Conservation (phyloP, 2,329 filamentous ascomycete species). For the Plenodomus lindquistii region DNA sequence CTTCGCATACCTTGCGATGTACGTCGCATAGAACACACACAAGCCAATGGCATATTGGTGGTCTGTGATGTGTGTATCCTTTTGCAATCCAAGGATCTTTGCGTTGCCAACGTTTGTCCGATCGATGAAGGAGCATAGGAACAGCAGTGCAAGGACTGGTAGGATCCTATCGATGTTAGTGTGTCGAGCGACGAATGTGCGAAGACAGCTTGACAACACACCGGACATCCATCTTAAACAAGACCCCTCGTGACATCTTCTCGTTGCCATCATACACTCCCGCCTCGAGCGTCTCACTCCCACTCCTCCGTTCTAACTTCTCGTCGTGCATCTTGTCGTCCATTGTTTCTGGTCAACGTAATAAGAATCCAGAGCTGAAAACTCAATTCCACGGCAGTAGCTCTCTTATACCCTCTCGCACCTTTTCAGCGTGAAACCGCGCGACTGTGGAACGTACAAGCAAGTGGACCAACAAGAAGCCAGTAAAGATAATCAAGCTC, state of each 20-base stretch:
- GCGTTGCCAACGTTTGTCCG: slow-evolving; percentile 76
- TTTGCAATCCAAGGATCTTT: slow-evolving; percentile 65
- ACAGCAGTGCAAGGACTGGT: slow-evolving; percentile 65
- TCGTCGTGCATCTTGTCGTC: slow-evolving; percentile 31
- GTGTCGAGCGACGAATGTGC: slow-evolving; percentile 1
- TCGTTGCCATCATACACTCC: slow-evolving; percentile 12
- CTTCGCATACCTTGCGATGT: slow-evolving; percentile 58
- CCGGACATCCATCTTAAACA: slow-evolving; percentile 61
- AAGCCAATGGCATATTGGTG: slow-evolving; percentile 67
- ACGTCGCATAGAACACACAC: slow-evolving; percentile 67
- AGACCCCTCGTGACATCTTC: slow-evolving; percentile 38
- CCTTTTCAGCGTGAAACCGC: too few relatives aligned
- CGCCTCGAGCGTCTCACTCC: slow-evolving; percentile 20
- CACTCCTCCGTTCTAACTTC: slow-evolving; percentile 23
- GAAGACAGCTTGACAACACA: slow-evolving; percentile 9
- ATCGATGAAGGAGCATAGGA: slow-evolving; percentile 68
- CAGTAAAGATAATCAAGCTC: not conserved
- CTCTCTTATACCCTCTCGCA: too few relatives aligned
- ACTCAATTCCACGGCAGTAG: too few relatives aligned
- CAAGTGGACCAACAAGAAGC: too few relatives aligned
- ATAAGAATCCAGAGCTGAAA: too few relatives aligned
- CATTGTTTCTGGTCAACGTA: too few relatives aligned
- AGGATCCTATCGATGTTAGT: slow-evolving; percentile 54
- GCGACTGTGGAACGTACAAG: too few relatives aligned
- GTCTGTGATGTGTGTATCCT: slow-evolving; percentile 58